Base-by-base conservation (phyloP, 2,329 filamentous ascomycete species). In the Allantophomopsis lycopodina region DNA sequence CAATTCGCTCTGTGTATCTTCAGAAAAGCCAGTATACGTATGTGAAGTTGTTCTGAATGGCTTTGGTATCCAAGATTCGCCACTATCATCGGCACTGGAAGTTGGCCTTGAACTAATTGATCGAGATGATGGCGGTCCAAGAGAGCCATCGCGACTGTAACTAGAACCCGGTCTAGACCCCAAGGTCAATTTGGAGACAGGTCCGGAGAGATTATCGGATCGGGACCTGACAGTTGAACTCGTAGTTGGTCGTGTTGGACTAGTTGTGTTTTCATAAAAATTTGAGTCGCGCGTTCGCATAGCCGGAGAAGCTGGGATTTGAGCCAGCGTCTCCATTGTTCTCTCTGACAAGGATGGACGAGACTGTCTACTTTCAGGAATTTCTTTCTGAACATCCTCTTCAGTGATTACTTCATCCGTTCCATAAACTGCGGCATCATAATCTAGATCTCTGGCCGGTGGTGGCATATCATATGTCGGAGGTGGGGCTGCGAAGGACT, bases 271-370 rank as follows among this genome's bases (percentile, higher is more conserved):
- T 54, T 14, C 32, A 34, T 83, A 91, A 56, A 94, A 87, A 40
- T 73, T 76, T 0, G 84, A 85, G 7, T 71, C 65, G 40, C 77
- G 74, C 42, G 75, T 74, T 39, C 69, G 73, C 35, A 82, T 58
- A 1, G 73, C 74, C 4, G 88, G 87, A 1, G 87, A 91, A 0
- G 83, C 76, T 0, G 87, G 83, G 21, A 94, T 64, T 36, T 77
- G 73, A 3, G 86, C 72, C 5, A 95, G 63, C 0, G 85, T 94
- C 56, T 94, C 85, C 33, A 94, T 79, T 1, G 88, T 93, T 42
- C 89, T 70, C 50, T 95, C 88, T 0, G 82, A 77, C 4, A 95
- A 65, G 0, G 84, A 88, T 38, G 72, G 66, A 13, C 52, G 45
- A 35, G 50, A 40, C 37, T 44, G 46, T 35, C 42, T 39, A 18